Conservation (phyloP, 2,329 filamentous ascomycete species). For the Karstenula rhodostoma region DNA sequence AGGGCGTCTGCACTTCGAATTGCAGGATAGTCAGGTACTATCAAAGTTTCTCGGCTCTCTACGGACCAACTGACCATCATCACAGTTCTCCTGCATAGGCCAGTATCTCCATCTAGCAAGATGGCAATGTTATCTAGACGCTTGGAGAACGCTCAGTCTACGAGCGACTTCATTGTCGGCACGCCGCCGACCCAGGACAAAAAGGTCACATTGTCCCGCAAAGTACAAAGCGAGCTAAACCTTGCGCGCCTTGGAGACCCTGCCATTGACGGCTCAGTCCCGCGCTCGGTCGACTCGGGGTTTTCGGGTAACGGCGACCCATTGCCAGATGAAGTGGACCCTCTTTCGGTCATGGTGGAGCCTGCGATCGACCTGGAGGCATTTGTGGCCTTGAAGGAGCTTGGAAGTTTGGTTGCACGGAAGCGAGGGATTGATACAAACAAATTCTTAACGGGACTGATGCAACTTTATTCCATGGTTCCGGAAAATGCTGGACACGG, state of each 20-base stretch:
- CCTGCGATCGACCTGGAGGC: constrained; percentile 38
- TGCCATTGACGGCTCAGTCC: constrained; percentile 11
- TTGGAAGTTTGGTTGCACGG: constrained; percentile 45
- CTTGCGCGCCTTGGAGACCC: constrained; percentile 22
- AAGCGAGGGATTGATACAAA: constrained; percentile 45
- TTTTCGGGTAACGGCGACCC: constrained; percentile 46
- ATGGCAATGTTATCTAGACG: constrained; percentile 52
- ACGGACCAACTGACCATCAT: neutral
- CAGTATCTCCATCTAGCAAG: constrained; percentile 48
- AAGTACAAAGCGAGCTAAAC: constrained; percentile 43
- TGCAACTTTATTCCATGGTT: constrained; percentile 37
- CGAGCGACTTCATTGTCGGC: constrained; percentile 43
- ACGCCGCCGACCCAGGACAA: constrained; percentile 35
- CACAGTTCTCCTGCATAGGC: constrained; percentile 36
- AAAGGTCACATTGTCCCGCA: constrained; percentile 32
- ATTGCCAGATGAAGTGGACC: constrained; percentile 38
- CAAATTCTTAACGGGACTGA: constrained; percentile 43
- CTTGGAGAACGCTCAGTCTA: constrained; percentile 36
- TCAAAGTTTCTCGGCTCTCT: neutral
- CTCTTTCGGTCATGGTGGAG: constrained; percentile 14
- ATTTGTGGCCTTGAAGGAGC: constrained; percentile 43
- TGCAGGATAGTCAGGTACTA: neutral
- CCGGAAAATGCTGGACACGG: neutral
- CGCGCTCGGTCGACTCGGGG: constrained; percentile 34
- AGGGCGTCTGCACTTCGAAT: no score